Evolutionary conservation across 805 yeast species (phyloP).

Genomic region (Wickerhamiella allomyrinae): DNA sequence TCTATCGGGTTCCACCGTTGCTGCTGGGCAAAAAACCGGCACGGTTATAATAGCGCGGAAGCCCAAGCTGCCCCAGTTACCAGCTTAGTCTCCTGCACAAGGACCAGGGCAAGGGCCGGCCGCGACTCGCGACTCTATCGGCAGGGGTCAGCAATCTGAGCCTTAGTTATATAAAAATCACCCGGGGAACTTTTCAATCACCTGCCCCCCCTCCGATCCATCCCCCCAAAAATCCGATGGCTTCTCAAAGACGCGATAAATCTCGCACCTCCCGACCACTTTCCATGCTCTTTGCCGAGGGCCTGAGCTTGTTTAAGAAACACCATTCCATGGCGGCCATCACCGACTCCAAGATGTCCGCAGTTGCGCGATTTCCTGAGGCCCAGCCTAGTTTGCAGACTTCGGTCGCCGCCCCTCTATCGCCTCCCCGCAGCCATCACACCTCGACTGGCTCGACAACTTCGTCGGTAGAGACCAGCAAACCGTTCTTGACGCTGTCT

Average conservation of each 20-base stretch:
- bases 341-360: not conserved
- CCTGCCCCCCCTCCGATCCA: not conserved
- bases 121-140: not conserved
- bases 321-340: not conserved
- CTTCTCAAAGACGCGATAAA: not conserved
- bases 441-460: not conserved
- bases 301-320: constrained; percentile 9
- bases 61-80: too few relatives aligned
- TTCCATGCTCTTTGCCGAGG: constrained; percentile 13
- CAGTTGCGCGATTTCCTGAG: not conserved
- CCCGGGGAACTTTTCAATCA: too few relatives aligned
- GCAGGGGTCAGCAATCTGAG: not conserved
- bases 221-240: not conserved
- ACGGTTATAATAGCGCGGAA: too few relatives aligned
- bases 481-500: not conserved
- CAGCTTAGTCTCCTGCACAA: not conserved
- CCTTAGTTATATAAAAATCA: not conserved
- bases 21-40: too few relatives aligned
- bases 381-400: constrained; percentile 2
- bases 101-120: not conserved
- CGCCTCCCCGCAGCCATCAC: not conserved
- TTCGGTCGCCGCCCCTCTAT: not conserved
- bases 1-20: too few relatives aligned
- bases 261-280: constrained; percentile 12
- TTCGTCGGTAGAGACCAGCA: not conserved